Base-by-base conservation (phyloP, 129 eudicot species). In the Flaveria ramosissima region DNA sequence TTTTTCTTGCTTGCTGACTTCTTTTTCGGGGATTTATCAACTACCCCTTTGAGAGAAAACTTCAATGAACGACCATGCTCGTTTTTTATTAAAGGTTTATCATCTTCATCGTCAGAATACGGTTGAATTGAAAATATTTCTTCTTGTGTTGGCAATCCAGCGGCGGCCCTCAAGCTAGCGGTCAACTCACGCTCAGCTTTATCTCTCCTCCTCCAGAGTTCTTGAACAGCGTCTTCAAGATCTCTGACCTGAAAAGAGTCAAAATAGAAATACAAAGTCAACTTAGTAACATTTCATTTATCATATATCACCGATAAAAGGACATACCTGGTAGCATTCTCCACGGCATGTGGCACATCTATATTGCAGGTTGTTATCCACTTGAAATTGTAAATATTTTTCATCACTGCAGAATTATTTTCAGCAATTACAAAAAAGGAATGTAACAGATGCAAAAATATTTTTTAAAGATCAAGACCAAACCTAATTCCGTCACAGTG, bases 301-400 rank as follows among this genome's bases (percentile, higher is more conserved):
- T 50, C 17, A 26, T 43, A 63, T 30, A 32, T 27, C 69, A 63
- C 27, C 5, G 21, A 43, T 30, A 63, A 14, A 63, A 63, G 3
- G 47, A 20, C 62, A 67, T 72, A 92, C 98, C 94, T 86, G 94
- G 81, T 80, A 76, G 79, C 98, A 86, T 66, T 92, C 96, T 77
- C 98, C 98, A 39, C 98, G 90, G 70, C 98, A 92, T 53, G 98
- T 86, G 15, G 98, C 94, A 69, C 98, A 92, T 74, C 83, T 90
- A 70, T 92, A 92, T 43, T 89, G 94, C 72, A 92, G 94, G 74
- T 90, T 92, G 70, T 86, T 87, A 55, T 92, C 96, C 43, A 82
- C 93, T 86, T 92, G 98, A 72, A 84, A 92, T 68, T 88, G 96
- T 82, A 83, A 48, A 81, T 92, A 92, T 77, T 87, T 92, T 68